Base-by-base conservation (phyloP, 2,329 filamentous ascomycete genomes). In the Epichloe bromicola region DNA sequence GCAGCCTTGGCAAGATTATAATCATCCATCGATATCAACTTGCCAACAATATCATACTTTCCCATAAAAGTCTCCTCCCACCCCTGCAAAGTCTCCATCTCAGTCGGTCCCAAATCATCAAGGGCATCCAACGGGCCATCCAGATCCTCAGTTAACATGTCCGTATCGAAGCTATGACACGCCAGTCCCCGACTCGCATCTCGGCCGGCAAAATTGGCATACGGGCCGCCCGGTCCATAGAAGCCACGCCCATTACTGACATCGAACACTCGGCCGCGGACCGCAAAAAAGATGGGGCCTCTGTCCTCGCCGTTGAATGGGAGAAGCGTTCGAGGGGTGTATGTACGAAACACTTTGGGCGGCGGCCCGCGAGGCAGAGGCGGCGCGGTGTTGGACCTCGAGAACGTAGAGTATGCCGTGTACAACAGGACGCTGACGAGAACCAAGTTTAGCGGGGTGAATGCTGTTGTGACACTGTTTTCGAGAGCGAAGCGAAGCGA, bases 11-110 rank as follows among this genome's bases (percentile, higher is more conserved):
- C 51, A 54, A 56, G 48, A 37, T 58, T 55, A 51, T 58, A 69
- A 20, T 77, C 71, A 3, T 61, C 68, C 23, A 67, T 70, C 2
- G 76, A 68, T 23, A 96, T 86, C 61, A 98, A 69, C 69, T 81
- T 85, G 19, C 93, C 93, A 14, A 98, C 88, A n/a, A 97, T 81
- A 23, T 95, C 72, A 68, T 98, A 98, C 76, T 98, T 97, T 68
- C 91, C 86, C 54, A 77, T 71, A 67, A 98, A 98, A 57, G 89
- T 78, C 71, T 94, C 88, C 73, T 96, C 90, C 93, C 93, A 98
- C 2, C 87, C 88, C 60, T 78, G 75, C 67, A 96, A 71, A 47
- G 89, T 86, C 66, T 95, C 90, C 69, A 86, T 70, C 74, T 95
- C 83, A 53, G 91, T 88, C 1, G 65, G 67, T 5, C 80, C 81